Conservation (phyloP, 2,329 filamentous ascomycete species). For the Scortechinia acanthostroma region DNA sequence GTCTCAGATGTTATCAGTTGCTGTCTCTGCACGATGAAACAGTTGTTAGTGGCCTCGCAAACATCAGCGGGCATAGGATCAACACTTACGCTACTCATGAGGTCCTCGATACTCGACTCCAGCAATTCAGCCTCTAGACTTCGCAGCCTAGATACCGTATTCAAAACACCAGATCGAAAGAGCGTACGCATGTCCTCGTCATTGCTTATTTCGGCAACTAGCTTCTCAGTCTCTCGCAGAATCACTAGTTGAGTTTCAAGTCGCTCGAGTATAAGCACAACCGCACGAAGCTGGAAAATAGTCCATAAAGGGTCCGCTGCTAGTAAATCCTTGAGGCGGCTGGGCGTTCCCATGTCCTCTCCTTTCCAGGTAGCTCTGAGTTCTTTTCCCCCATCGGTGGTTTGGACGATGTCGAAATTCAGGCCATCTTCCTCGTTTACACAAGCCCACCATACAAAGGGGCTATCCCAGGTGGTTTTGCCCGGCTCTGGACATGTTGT, state of each 20-base stretch:
- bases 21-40: background rate
- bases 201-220: background rate
- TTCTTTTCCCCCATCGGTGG: conserved; percentile 40
- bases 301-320: conserved; percentile 33
- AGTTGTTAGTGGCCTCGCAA: background rate
- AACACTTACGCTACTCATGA: background rate
- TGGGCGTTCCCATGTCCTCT: background rate
- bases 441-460: conserved; percentile 52
- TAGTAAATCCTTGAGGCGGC: background rate
- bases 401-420: conserved; percentile 45
- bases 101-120: background rate
- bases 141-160: background rate
- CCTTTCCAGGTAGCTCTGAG: conserved; percentile 47
- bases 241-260: background rate
- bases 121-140: background rate
- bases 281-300: conserved; percentile 47
- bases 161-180: background rate
- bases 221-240: background rate
- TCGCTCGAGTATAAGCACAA: background rate
- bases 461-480: conserved; percentile 43
- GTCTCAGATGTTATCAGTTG: background rate
- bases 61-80: background rate
- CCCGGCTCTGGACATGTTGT: too few species aligned
- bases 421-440: conserved; percentile 59
- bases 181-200: background rate